Base-by-base conservation (phyloP, 257 asterid genomes). In the Forsythia suspensa region DNA sequence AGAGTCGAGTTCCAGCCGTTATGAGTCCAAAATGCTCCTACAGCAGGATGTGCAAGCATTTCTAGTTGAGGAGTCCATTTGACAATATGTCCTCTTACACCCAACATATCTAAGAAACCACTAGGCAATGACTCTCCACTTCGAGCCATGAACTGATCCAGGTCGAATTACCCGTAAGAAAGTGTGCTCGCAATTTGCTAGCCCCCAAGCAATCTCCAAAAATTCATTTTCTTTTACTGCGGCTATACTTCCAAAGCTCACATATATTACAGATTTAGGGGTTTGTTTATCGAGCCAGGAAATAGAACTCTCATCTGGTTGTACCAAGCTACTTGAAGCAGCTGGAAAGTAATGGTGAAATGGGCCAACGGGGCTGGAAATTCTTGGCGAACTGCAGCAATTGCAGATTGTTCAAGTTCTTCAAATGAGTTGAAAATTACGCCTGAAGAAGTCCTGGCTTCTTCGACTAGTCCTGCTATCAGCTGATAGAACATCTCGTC, bases 51-150 rank as follows among this genome's bases (percentile, higher is more conserved):
- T 3, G 86, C 74, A 0, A 87, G 76, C 51, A 87, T 87, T 15
- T 87, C 89, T 13, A 70, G 87, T 16, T 87, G 89, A 5, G 91
- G 91, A 5, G 91, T 89, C 87, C 91, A 87, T 52, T 82, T 84
- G 43, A 87, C 87, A 8, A 87, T 79, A 29, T 74, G 71, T 9
- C 91, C 71, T 57, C 88, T 80, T 40, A 52, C 82, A 8, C 77
- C 9, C 37, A 79, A 52, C 20, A n/a, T 11, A 16, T 72, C 80
- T 41, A 78, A 37, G 76, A 83, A 87, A 57, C 52, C 87, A 0
- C 39, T 6, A 0, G 86, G 88, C 55, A 81, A 66, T 68, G 59
- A 44, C 52, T 84, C 88, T 0, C 83, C 83, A 77, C 5, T 81
- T 78, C 1, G 83, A 75, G 4, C 79, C 44, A 34, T 61, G 69